Evolutionary conservation across 2,329 filamentous ascomycete species (phyloP).

Genomic region (Aspergillus floridensis): DNA sequence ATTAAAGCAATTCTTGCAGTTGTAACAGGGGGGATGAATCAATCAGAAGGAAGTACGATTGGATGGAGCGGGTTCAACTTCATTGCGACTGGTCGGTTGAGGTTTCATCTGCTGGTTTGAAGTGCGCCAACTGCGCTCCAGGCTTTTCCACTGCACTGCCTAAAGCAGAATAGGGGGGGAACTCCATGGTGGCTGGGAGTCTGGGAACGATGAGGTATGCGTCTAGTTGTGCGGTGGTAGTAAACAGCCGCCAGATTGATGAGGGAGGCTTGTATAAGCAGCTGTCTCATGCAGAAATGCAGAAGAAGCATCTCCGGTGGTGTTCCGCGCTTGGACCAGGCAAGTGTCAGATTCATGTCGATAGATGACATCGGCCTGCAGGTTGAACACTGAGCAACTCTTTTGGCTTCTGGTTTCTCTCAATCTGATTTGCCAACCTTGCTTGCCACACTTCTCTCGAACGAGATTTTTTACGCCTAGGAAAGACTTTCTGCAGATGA

Average conservation of each 20-base stretch:
- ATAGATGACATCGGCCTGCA: not conserved
- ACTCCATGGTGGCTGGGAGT: not conserved
- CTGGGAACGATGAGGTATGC: not conserved
- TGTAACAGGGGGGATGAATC: not conserved
- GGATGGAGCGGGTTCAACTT: not conserved
- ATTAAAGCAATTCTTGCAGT: not conserved
- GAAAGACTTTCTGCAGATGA: too few relatives aligned
- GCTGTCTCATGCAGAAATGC: not conserved
- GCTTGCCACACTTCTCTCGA: not conserved
- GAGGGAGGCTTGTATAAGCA: not conserved
- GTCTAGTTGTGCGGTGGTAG: not conserved
- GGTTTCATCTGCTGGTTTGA: slow-evolving; percentile 3
- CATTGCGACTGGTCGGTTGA: slow-evolving; percentile 5
- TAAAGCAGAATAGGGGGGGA: slow-evolving; percentile 3
- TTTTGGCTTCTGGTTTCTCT: not conserved
- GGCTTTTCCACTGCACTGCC: not conserved
- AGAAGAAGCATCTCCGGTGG: not conserved
- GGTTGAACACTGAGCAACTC: not conserved
- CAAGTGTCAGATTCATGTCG: not conserved
- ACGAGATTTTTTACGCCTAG: not conserved
- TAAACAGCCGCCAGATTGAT: not conserved
- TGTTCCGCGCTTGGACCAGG: not conserved
- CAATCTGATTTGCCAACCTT: not conserved
- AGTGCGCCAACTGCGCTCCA: not conserved
- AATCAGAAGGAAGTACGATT: slow-evolving; percentile 1